A percentile compares a stretch with the other conserved stretches of the same genome.
These are phyloP conservation scores for Pichia manshurica DNA, from an alignment of 805 yeast species.

Conservation along the genomic window DNA sequence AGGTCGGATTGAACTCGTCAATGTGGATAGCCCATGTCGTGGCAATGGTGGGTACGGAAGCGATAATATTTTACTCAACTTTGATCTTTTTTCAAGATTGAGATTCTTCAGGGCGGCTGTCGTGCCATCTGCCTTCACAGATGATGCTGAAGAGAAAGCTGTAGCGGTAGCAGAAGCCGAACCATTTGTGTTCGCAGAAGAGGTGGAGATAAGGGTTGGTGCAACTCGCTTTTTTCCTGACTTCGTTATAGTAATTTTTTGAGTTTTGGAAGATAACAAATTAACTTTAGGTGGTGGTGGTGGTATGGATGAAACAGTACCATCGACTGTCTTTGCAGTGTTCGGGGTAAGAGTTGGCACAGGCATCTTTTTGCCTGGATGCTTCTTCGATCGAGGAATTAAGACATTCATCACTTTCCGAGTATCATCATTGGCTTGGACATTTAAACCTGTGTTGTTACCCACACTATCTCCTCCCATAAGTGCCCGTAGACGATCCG, in stretches of 20 bases:
- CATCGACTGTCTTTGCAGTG: no score
- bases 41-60: conserved; percentile 52
- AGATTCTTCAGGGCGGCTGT: conserved; percentile 3
- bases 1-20: conserved; percentile 53
- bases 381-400: conserved; percentile 29
- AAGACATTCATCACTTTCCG: conserved; percentile 21
- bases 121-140: neutral
- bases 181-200: conserved; percentile 13
- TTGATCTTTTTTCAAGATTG: conserved; percentile 25
- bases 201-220: conserved; percentile 55
- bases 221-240: conserved; percentile 74
- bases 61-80: conserved; percentile 26
- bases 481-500: conserved; percentile 35
- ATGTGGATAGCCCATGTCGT: conserved; percentile 55
- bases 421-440: neutral
- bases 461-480: conserved; percentile 28
- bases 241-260: conserved; percentile 59
- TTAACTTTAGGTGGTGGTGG: conserved; percentile 10
- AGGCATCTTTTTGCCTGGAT: conserved; percentile 26
- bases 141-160: neutral
- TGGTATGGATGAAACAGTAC: no score
- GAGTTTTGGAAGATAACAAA: conserved; percentile 23
- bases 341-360: neutral
- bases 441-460: neutral
- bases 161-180: conserved; percentile 3